Base-by-base conservation (phyloP, 306 rosid species). In the Lathyrus aphaca region DNA sequence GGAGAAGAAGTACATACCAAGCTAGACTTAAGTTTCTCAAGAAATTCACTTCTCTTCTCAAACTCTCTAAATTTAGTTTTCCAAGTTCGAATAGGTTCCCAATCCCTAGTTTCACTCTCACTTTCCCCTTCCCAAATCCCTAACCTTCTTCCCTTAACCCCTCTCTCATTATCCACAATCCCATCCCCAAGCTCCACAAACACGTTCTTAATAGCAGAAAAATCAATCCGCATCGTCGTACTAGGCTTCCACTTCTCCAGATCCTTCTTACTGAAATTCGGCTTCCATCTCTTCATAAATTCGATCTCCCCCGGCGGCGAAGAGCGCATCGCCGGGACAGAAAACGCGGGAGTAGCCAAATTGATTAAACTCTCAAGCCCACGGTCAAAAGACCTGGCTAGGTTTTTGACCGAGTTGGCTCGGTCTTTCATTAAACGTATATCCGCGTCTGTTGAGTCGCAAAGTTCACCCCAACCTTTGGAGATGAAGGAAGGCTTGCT, bases 361-460 rank as follows among this genome's bases (percentile, higher is more conserved):
- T 86, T 84, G 59, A 95, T 75, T 80, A 95, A 86, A 68, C 89
- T 89, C 84, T 91, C 99, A 1, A 95, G 83, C 80, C 91, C 97
- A 1, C 99, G 88, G 86, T 95, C 99, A 21, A 95, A 84, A 1
- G 99, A 91, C 14, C 86, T 87, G 0, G 99, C 97, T 5, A 95
- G 79, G 82, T 91, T 89, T 81, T 83, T 89, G 80, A 93, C 86
- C 48, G 96, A 89, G 46, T 89, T 95, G 37, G 99, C 99, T 64
- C 99, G 89, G 87, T 86, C 92, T 19, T 78, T 80, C 88, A 95
- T 89, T 69, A 91, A 48, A 0, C 79, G 95, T 71, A 95, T 86
- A 86, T 95, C 99, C 68, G 99, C 99, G 45, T 94, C 95, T 1
- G 98, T 95, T 29, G 98, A 94, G 83, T 90, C 88, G 8, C 91